phyloP scores from a whole-genome alignment of 306 rosid species.

The Pachyrhizus erosus region DNA sequence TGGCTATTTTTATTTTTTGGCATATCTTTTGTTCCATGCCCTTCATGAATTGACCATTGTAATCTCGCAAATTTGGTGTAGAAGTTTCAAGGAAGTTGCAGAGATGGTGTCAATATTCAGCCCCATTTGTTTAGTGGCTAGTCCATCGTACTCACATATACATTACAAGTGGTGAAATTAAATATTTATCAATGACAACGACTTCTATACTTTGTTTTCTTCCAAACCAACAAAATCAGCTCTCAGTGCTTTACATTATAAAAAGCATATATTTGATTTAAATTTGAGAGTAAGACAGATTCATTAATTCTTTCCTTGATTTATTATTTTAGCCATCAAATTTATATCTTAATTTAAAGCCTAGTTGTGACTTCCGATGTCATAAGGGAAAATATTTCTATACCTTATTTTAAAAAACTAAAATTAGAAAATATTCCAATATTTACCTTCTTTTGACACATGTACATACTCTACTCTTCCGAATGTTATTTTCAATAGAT shows the following conservation, averaged over 20 bases:
- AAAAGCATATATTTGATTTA: constrained; percentile 14
- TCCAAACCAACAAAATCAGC: constrained; percentile 49
- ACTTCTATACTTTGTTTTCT: constrained; percentile 41
- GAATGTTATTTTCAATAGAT: constrained; percentile 34
- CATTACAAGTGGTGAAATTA: constrained; percentile 44
- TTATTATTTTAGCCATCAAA: constrained; percentile 25
- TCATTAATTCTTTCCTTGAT: constrained; percentile 41
- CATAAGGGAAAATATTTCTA: constrained; percentile 41
- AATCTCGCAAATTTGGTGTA: constrained; percentile 30
- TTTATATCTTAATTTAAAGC: constrained; percentile 25
- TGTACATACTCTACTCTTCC: constrained; percentile 28
- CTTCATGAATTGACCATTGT: constrained; percentile 40
- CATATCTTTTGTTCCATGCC: constrained; percentile 22
- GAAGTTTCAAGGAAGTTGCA: constrained; percentile 63
- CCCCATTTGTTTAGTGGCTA: constrained; percentile 47
- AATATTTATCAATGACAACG: constrained; percentile 39
- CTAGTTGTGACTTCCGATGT: constrained; percentile 33
- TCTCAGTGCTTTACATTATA: constrained; percentile 33
- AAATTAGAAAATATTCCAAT: constrained; percentile 1
- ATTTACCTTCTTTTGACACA: constrained; percentile 47
- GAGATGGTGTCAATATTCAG: constrained; percentile 44
- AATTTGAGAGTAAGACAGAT: constrained; percentile 38
- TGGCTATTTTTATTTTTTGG: constrained; percentile 1
- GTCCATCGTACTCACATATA: constrained; percentile 48
- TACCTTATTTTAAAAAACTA: background rate